Evolutionary conservation across 2,329 filamentous ascomycete genomes (phyloP).

Genomic region (Hypoxylon sp.): DNA sequence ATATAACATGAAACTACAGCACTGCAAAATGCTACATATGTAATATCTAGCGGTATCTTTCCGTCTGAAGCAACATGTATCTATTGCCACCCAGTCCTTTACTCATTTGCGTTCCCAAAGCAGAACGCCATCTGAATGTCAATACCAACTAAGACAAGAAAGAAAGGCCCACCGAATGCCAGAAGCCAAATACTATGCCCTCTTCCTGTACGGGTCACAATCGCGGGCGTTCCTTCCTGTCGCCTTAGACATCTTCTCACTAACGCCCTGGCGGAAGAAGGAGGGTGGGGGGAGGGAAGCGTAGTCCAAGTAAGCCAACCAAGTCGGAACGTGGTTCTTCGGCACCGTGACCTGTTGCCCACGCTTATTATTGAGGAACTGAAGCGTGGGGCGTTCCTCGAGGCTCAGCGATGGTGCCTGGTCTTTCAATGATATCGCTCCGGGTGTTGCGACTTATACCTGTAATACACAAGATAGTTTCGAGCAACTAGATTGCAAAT

Average conservation of each 20-base stretch:
- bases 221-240: conserved; percentile 45
- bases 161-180: conserved; percentile 39
- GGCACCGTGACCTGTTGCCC: conserved; percentile 63
- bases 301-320: conserved; percentile 69
- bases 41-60: not conserved
- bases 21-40: conserved; percentile 2
- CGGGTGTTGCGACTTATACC: not conserved
- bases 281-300: too few relatives aligned
- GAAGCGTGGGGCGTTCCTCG: conserved; percentile 52
- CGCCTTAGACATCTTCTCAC: conserved; percentile 62
- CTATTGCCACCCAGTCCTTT: conserved; percentile 7
- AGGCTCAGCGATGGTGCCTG: not conserved
- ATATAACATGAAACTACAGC: not conserved
- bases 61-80: not conserved
- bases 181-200: conserved; percentile 36
- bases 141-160: conserved; percentile 13
- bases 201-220: conserved; percentile 28
- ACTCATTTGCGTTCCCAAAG: not conserved
- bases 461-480: not conserved
- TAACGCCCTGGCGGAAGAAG: conserved; percentile 63
- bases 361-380: conserved; percentile 63
- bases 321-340: conserved; percentile 70
- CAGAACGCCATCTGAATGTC: conserved; percentile 18
- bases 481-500: not conserved
- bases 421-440: not conserved